phyloP scores from a whole-genome alignment of 1,284 basidiomycete genomes.

The Trichosporon coremiiforme region DNA sequence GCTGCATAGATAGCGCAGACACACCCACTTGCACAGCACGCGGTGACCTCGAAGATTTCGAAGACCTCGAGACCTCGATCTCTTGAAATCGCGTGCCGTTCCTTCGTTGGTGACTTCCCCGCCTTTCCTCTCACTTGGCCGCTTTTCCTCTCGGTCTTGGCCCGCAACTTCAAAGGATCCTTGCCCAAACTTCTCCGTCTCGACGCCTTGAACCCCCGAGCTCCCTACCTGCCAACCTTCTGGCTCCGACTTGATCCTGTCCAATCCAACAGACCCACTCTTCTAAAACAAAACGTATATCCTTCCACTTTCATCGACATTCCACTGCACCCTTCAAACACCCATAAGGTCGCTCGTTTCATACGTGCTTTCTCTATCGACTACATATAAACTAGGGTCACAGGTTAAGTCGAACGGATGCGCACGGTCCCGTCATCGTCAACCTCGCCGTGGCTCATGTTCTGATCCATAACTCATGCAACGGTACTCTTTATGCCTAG shows the following conservation, averaged over 20 bases:
- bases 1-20: neutral
- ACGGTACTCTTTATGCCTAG: too few species aligned
- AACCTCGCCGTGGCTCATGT: too few species aligned
- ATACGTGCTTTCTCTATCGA: slow-evolving; percentile 12
- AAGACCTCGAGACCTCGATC: neutral
- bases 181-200: neutral
- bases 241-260: slow-evolving; percentile 8
- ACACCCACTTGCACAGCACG: neutral
- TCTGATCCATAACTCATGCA: too few species aligned
- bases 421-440: too few species aligned
- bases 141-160: neutral
- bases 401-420: too few species aligned
- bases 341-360: neutral
- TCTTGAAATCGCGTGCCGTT: neutral
- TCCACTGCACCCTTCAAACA: slow-evolving; percentile 1
- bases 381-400: too few species aligned
- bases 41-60: too few species aligned
- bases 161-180: neutral
- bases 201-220: neutral
- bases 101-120: neutral
- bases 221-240: neutral
- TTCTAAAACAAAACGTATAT: slow-evolving; percentile 11
- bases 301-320: slow-evolving; percentile 15
- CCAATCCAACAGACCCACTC: slow-evolving; percentile 16
- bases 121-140: neutral